Percentiles rank a stretch among this genome's conserved stretches.
These are phyloP conservation scores for Candida freyschussii DNA, from an alignment of 1,139 yeast species.

Conservation along the genomic window DNA sequence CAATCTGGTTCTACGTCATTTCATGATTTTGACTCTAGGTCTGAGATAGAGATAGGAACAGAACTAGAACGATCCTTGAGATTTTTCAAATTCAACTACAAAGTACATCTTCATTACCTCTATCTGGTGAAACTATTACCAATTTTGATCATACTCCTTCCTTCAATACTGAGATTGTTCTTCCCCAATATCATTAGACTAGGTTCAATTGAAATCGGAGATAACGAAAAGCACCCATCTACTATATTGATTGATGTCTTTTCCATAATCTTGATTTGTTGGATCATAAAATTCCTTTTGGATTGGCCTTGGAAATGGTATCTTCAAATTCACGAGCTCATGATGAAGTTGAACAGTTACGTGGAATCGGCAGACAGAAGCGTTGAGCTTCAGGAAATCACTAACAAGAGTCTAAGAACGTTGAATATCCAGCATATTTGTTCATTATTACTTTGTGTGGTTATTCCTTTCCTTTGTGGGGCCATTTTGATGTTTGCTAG, in stretches of 20 bases:
- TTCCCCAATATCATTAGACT: conserved; percentile 14
- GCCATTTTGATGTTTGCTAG: conserved; percentile 12
- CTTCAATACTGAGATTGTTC: conserved; percentile 15
- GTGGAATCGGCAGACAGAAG: conserved; percentile 5
- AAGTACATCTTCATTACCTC: conserved; percentile 14
- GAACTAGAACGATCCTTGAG: too few species aligned
- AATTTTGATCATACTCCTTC: conserved; percentile 13
- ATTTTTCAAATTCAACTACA: conserved; percentile 12
- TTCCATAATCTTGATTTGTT: conserved; percentile 16
- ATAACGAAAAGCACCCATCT: conserved; percentile 12
- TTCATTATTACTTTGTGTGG: conserved; percentile 11
- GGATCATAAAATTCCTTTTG: conserved; percentile 18
- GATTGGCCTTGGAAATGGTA: conserved; percentile 26
- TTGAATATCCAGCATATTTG: conserved; percentile 8
- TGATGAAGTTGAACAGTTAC: conserved; percentile 8
- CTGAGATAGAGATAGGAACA: too few species aligned
- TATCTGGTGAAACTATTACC: conserved; percentile 14
- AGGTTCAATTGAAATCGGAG: conserved; percentile 15
- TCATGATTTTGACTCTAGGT: too few species aligned
- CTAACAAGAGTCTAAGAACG: conserved; percentile 2
- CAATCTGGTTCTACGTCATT: too few species aligned
- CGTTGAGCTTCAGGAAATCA: conserved; percentile 2
- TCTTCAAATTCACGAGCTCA: conserved; percentile 13
- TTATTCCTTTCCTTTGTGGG: conserved; percentile 17
- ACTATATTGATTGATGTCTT: conserved; percentile 16